Percentiles rank a stretch among this genome's conserved stretches.
phyloP scores from a whole-genome alignment of 805 yeast species.

The Zygotorulaspora chibaensis region DNA sequence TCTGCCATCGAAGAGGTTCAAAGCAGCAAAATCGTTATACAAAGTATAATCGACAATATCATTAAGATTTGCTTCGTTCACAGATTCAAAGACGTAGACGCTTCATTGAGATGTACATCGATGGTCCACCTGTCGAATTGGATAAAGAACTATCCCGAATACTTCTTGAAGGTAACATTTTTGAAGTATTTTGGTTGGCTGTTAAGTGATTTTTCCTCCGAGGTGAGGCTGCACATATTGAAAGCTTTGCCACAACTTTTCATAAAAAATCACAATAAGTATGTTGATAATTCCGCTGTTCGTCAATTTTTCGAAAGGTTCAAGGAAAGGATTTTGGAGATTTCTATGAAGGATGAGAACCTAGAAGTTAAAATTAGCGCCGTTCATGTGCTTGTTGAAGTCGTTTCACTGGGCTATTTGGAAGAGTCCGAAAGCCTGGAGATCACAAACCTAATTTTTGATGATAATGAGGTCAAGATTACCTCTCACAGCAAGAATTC shows the following conservation, averaged over 20 bases:
- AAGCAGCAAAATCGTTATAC: slow-evolving; percentile 49
- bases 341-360: slow-evolving; percentile 55
- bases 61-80: slow-evolving; percentile 64
- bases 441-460: slow-evolving; percentile 43
- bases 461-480: slow-evolving; percentile 33
- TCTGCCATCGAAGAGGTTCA: slow-evolving; percentile 40
- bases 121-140: slow-evolving; percentile 59
- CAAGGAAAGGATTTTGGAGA: slow-evolving; percentile 59
- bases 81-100: slow-evolving; percentile 77
- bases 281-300: slow-evolving; percentile 53
- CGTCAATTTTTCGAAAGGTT: slow-evolving; percentile 77
- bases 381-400: slow-evolving; percentile 49
- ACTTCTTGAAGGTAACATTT: slow-evolving; percentile 63
- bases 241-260: slow-evolving; percentile 45
- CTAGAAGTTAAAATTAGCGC: slow-evolving; percentile 49
- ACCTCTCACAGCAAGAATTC: slow-evolving; percentile 33
- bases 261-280: slow-evolving; percentile 40
- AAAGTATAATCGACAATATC: slow-evolving; percentile 59
- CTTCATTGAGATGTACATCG: slow-evolving; percentile 66
- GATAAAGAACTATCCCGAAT: slow-evolving; percentile 67
- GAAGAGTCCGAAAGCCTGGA: slow-evolving; percentile 52
- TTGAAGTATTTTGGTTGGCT: slow-evolving; percentile 82
- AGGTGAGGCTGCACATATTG: slow-evolving; percentile 63
- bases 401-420: slow-evolving; percentile 57
- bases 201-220: slow-evolving; percentile 60